Base-by-base conservation (phyloP, 2,329 filamentous ascomycete genomes). In the Beauveria sp. region DNA sequence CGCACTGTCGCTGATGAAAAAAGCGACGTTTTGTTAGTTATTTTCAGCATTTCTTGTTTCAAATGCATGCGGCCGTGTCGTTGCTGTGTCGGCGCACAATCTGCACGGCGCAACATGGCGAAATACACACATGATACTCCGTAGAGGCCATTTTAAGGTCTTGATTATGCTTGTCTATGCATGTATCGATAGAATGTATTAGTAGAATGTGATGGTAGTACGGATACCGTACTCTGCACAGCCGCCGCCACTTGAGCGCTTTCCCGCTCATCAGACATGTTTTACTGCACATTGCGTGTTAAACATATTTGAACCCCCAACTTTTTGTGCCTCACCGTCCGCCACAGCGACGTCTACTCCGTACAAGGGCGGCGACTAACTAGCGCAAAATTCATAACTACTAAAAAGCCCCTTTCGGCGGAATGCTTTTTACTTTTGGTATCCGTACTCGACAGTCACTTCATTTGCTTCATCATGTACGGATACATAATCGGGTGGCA, bases 181-280 rank as follows among this genome's bases (percentile, higher is more conserved):
- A 37, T 37, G 34, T 16, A 6, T 37, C 16, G 34, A 37, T 37
- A 37, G 34, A 37, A 37, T 37, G 34, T 37, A 6, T 37, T 37
- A 4, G 4, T 37, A 37, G 34, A 37, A 37, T 37, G 14, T 37
- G 34, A 37, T 47, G 41, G 34, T 24, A 41, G 34, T 26, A 24
- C 22, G 22, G 22, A 24, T 24, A 41, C 22, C 41, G 51, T 5
- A 40, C 26, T 20, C 10, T 52, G 7, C 55, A 57, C 44, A 57
- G 55, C 55, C 55, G 6, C 43, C 43, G 55, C 30, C 44, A 48
- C 55, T 24, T 20, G 41, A 28, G 43, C 54, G 24, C 28, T 18
- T 43, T 55, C 53, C 53, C n/a, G 41, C 43, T 56, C 55, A 56
- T 56, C 55, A 56, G 55, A 56, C 55, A 56, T 56, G 54, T 48